These are phyloP conservation scores for Fusarium sp. DNA, from an alignment of 2,329 filamentous ascomycete genomes.

Conservation along the genomic window DNA sequence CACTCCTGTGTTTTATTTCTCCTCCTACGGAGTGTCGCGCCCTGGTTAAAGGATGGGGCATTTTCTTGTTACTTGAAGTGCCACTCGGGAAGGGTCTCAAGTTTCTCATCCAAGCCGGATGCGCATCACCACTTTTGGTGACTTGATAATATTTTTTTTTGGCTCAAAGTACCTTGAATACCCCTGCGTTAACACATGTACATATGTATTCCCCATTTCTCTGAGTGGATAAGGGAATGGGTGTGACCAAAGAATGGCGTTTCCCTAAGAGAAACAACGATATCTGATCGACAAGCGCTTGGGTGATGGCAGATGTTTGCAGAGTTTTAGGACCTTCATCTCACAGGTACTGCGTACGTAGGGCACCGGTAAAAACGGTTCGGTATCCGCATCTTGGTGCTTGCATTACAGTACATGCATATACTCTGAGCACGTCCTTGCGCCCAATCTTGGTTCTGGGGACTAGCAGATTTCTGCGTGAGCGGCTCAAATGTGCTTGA, in stretches of 20 bases:
- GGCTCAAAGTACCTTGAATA: constrained; percentile 16
- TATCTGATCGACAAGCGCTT: constrained; percentile 36
- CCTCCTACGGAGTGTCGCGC: constrained; percentile 22
- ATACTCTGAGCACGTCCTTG: background rate
- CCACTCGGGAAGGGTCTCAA: constrained; percentile 42
- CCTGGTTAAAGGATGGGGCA: constrained; percentile 37
- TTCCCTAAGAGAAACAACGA: constrained; percentile 36
- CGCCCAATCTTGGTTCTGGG: constrained; percentile 3
- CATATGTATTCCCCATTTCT: constrained; percentile 32
- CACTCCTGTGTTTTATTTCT: too few relatives aligned
- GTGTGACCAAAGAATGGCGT: constrained; percentile 22
- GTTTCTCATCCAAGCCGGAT: constrained; percentile 44
- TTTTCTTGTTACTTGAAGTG: constrained; percentile 42
- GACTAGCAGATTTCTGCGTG: constrained; percentile 10
- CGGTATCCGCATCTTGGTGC: constrained; percentile 18
- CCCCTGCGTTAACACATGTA: constrained; percentile 26
- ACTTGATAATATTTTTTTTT: constrained; percentile 43
- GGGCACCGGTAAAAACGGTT: constrained; percentile 20
- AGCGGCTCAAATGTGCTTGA: constrained; percentile 13
- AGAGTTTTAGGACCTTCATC: constrained; percentile 26
- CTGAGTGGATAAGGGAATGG: background rate
- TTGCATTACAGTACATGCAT: constrained; percentile 5
- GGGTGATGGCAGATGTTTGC: constrained; percentile 38
- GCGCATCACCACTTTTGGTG: constrained; percentile 39
- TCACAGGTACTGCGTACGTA: background rate